Evolutionary conservation across 495 filamentous ascomycete genomes (phyloP), one percentile per base, ranked within the genome.

Genomic region (Hypomontagnella submonticulosa): DNA sequence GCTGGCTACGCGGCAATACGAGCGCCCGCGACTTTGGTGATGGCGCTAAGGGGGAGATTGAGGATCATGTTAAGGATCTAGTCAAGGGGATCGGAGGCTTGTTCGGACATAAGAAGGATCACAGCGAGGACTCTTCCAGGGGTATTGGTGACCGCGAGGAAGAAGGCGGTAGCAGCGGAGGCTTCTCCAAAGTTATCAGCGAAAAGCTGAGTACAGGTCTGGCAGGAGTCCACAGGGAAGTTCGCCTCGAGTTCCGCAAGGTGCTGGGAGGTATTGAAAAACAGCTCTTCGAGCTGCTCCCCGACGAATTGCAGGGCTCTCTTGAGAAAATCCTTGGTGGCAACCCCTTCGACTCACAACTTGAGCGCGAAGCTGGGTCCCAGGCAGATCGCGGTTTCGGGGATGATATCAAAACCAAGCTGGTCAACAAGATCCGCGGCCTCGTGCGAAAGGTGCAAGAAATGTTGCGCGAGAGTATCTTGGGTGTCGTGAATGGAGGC

Each of bases 291-390:
- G 40, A 43, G 40, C 15, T 43, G 3, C 40, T 43, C 40, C 40
- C 40, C 15, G 40, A 43, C 9, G 12, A 43, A 43, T 43, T 43
- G n/a, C 40, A 43, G 40, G 40, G 40, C 40, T 15, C 40, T 43
- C 40, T 43, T 43, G 40, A 43, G 40, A 43, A 43, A n/a, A 43
- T 43, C 15, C 40, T 43, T 43, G 40, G 40, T 43, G 40, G 40
- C 40, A 43, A 43, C 16, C 40, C 40, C 13, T 43, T 43, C 16
- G 40, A 43, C 40, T 43, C 40, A 8, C 40, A 43, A 43, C 40
- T 43, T n/a, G 40, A 43, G 40, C 40, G 40, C 40, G 40, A 43
- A 11, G 40, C 40, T 43, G 40, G 4, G 15, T 9, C 40, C 16
- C n/a, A 43, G n/a, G 9, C 40, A 18, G 40, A 43, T 15, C 40